Percentiles rank a stretch among this genome's conserved stretches.
phyloP scores from a whole-genome alignment of 2,329 filamentous ascomycete genomes.

The Thielaviopsis ethacetica region DNA sequence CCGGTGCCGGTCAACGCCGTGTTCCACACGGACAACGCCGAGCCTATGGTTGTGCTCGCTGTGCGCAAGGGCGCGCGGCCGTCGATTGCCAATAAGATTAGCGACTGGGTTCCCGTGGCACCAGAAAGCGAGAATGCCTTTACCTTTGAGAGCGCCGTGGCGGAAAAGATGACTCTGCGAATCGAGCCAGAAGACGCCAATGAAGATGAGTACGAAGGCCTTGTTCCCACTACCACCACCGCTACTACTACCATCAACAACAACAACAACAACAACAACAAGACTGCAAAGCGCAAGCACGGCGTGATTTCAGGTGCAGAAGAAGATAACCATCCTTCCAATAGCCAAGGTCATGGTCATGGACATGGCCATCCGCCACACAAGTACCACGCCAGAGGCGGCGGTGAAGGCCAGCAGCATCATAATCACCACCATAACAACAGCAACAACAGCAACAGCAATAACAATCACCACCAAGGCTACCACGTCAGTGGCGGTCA shows the following conservation, averaged over 20 bases:
- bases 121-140: conserved; percentile 53
- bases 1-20: conserved; percentile 51
- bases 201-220: conserved; percentile 47
- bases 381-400: conserved; percentile 18
- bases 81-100: conserved; percentile 65
- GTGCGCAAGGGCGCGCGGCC: conserved; percentile 59
- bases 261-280: conserved; percentile 25
- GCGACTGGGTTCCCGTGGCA: conserved; percentile 64
- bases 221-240: conserved; percentile 23
- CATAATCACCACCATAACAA: conserved; percentile 18
- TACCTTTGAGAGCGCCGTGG: conserved; percentile 67
- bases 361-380: conserved; percentile 19
- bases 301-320: conserved; percentile 21
- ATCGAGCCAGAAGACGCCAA: conserved; percentile 55
- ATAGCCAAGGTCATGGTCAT: conserved; percentile 16
- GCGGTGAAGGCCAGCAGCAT: conserved; percentile 16
- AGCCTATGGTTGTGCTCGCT: conserved; percentile 69
- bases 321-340: background rate
- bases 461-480: too few relatives aligned
- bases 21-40: conserved; percentile 64
- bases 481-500: background rate
- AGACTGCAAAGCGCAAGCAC: conserved; percentile 40
- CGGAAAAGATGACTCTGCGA: conserved; percentile 69
- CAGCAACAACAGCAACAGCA: too few relatives aligned
- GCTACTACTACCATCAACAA: background rate